Conservation (phyloP, 2,329 filamentous ascomycete genomes). For the Fusarium buxicola region DNA sequence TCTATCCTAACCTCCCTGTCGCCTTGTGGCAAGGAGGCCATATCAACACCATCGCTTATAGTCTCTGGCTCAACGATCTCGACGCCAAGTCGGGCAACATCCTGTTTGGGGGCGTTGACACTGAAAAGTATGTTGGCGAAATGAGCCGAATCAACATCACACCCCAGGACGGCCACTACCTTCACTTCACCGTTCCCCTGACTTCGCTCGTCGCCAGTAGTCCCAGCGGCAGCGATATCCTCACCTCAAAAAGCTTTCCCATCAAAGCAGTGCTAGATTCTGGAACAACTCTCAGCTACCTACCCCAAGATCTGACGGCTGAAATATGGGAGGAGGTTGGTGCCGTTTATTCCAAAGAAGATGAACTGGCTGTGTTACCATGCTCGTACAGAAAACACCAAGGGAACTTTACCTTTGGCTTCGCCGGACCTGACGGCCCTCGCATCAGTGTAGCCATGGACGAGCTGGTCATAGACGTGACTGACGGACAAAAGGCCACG, state of each 20-base stretch:
- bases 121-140: slow-evolving; percentile 74
- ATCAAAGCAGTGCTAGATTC: slow-evolving; percentile 78
- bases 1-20: slow-evolving; percentile 71
- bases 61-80: slow-evolving; percentile 73
- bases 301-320: slow-evolving; percentile 70
- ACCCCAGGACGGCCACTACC: slow-evolving; percentile 53
- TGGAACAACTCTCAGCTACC: slow-evolving; percentile 77
- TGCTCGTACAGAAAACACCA: slow-evolving; percentile 59
- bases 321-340: slow-evolving; percentile 67
- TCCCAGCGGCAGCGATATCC: slow-evolving; percentile 60
- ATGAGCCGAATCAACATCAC: slow-evolving; percentile 71
- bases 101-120: slow-evolving; percentile 85
- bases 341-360: slow-evolving; percentile 56
- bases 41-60: slow-evolving; percentile 77
- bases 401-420: slow-evolving; percentile 66
- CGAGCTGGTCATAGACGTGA: slow-evolving; percentile 65
- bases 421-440: slow-evolving; percentile 61
- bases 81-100: slow-evolving; percentile 74
- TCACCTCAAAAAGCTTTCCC: slow-evolving; percentile 58
- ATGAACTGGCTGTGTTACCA: slow-evolving; percentile 59
- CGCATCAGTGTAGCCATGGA: slow-evolving; percentile 65
- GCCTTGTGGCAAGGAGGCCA: slow-evolving; percentile 70
- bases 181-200: slow-evolving; percentile 62
- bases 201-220: slow-evolving; percentile 62
- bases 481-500: slow-evolving; percentile 46